Conservation (phyloP, 805 yeast species). For the Candida lessepsii region DNA sequence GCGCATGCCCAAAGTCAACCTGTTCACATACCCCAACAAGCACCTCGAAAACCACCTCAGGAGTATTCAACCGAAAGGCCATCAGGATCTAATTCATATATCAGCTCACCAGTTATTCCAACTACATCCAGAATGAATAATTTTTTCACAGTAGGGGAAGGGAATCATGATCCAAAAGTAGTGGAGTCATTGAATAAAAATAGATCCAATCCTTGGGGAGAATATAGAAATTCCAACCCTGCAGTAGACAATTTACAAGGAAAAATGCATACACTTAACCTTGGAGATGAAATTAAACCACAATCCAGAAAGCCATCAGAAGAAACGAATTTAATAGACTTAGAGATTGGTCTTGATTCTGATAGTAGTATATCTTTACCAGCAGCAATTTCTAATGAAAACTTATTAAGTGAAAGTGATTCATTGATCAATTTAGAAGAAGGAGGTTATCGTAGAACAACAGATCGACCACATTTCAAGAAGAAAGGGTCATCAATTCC, state of each 20-base stretch:
- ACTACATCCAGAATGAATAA: background rate
- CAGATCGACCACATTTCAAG: constrained; percentile 27
- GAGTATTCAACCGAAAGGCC: background rate
- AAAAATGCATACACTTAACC: background rate
- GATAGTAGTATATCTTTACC: constrained; percentile 8
- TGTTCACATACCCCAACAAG: background rate
- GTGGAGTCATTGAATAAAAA: no score
- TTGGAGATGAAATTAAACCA: background rate
- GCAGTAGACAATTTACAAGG: background rate
- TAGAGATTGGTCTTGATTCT: constrained; percentile 32
- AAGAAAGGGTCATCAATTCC: constrained; percentile 30
- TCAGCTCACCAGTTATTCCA: background rate
- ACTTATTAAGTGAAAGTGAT: constrained; percentile 7
- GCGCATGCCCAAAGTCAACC: no score
- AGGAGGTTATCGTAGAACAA: constrained; percentile 12
- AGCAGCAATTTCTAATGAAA: background rate
- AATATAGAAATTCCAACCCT: constrained; percentile 16
- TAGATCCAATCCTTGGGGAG: constrained; percentile 36
- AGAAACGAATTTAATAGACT: constrained; percentile 32
- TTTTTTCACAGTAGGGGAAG: background rate
- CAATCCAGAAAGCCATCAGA: constrained; percentile 11
- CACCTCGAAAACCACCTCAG: background rate
- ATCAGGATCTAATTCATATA: background rate
- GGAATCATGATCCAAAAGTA: no score
- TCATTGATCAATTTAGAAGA: constrained; percentile 31